Base-by-base conservation (phyloP, 2,329 filamentous ascomycete species). In the Hypomyces perniciosus region DNA sequence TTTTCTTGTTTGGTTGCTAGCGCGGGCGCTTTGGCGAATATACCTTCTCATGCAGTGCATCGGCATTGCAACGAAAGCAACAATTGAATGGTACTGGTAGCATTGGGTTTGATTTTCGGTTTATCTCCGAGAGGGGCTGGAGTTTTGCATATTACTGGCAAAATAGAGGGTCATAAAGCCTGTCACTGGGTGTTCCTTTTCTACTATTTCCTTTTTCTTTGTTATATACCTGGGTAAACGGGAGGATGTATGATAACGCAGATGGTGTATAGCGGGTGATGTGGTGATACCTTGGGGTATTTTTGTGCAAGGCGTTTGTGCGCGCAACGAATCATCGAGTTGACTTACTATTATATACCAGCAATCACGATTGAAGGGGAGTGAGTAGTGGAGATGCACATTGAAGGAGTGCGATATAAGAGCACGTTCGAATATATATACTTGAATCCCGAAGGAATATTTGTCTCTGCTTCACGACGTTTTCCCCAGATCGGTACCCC, bases 1-100 rank as follows among this genome's bases (percentile, higher is more conserved):
- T 6, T 20, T 44, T n/a, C 38, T 20, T 6, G 9, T 8, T 44
- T 44, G 2, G 39, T 20, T 39, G 39, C 33, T 20, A 13, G 49
- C 39, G 49, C 44, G 13, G 39, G 49, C 44, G 44, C 49, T 51
- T 44, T 12, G 20, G 27, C 35, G 35, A 38, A n/a, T 9, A 13
- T 8, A 8, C 8, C n/a, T 50, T 2, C 40, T 41, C 30, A 20
- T 13, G 20, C 20, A 8, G n/a, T 30, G n/a, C 13, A 43, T 38
- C 20, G 6, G n/a, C 20, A 38, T 12, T 20, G 12, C 12, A 6
- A 38, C 20, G 35, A 20, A 12, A 2, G n/a, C 20, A n/a, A 20
- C 35, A n/a, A 20, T 38, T 38, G 35, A 38, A 6, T 20, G 9
- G 35, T 20, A 38, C n/a, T 38, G 35, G 35, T 12, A 38, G 35